Conservation (phyloP, 2,329 filamentous ascomycete genomes). For the Xylariaceae sp. region DNA sequence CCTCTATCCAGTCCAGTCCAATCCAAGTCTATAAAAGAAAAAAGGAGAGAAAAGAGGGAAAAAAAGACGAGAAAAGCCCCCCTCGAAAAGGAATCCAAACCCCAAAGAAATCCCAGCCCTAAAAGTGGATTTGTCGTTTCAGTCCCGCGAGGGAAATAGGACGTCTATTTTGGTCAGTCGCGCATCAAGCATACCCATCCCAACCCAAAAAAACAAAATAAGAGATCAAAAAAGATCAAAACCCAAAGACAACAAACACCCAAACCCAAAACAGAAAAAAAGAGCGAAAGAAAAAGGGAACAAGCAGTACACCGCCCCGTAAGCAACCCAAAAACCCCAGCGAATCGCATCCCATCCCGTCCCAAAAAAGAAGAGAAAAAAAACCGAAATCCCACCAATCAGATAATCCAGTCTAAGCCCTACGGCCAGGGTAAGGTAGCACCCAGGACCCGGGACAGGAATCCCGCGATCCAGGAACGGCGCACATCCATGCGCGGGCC, state of each 20-base stretch:
- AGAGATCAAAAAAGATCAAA: background rate
- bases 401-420: no score
- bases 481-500: no score
- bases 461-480: no score
- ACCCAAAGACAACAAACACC: background rate
- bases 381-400: no score
- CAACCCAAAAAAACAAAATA: background rate
- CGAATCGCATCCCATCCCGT: no score
- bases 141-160: slow-evolving; percentile 4
- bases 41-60: background rate
- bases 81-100: background rate
- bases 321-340: no score
- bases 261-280: background rate
- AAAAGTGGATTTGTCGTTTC: background rate
- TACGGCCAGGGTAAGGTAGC: no score
- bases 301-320: no score
- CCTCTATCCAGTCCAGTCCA: no score
- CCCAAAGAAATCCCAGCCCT: background rate
- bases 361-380: background rate
- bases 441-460: no score
- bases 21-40: background rate
- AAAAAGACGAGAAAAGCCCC: background rate
- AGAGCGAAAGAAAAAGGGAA: background rate
- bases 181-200: background rate
- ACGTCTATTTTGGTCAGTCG: slow-evolving; percentile 1